Base-by-base conservation (phyloP, 768 basidiomycete genomes). In the Leucocoprinus birnbaumii region DNA sequence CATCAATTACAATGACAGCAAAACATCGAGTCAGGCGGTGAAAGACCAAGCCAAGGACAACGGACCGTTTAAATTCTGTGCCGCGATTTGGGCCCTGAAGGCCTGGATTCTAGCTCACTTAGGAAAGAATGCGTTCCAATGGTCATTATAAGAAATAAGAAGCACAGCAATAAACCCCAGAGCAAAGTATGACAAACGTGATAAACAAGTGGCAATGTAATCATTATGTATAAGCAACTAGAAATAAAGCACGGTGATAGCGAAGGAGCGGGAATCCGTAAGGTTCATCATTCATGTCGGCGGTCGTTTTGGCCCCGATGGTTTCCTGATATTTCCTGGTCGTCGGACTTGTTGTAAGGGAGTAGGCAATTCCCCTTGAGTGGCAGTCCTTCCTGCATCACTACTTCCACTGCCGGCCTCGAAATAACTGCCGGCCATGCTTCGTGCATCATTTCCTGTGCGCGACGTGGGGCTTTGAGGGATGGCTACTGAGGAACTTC, bases 291-390 rank as follows among this genome's bases (percentile, higher is more conserved):
- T 14, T 26, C 47, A 38, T 14, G 40, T 14, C n/a, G 19, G 24
- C 5, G 45, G 26, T 6, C 53, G 38, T 13, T 46, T 47, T 19
- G 27, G 11, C 13, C 38, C 24, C n/a, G n/a, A n/a, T 18, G 62
- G 59, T 52, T 69, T 71, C 45, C 53, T 51, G 24, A 60, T 43
- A 22, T 59, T 49, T 16, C 56, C 57, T 18, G 65, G 68, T 48
- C 61, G 55, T 49, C 66, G 57, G 25, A 55, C 58, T 59, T 67
- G 65, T 35, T 66, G 62, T n/a, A 67, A 49, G 22, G 58, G 37
- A 4, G 14, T 49, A 26, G 64, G 49, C 16, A 50, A 26, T 22
- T 58, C 58, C 11, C 52, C 55, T 18, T 48, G 9, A 56, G 47
- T 9, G 58, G 57, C 42, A 53, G 35, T 63, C 64, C 44, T 62